A percentile compares a stretch with the other conserved stretches of the same genome.
Evolutionary conservation across 495 filamentous ascomycete species (phyloP).

Genomic region (Hypoxylon perforatum): DNA sequence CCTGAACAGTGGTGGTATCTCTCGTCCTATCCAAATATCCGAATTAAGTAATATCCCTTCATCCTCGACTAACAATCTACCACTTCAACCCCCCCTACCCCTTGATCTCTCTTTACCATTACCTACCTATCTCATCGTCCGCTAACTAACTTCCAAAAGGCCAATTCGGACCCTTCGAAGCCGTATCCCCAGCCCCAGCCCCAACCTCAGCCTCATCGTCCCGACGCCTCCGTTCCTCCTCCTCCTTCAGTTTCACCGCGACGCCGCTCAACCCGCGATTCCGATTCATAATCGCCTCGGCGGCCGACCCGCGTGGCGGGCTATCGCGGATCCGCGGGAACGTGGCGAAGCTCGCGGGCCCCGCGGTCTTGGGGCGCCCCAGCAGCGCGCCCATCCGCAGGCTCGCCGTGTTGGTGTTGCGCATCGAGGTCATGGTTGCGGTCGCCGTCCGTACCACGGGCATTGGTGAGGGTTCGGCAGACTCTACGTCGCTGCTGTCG

Average conservation of each 20-base stretch:
- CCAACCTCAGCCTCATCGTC: background rate
- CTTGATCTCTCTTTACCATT: too few species aligned
- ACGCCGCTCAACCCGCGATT: constrained; percentile 19
- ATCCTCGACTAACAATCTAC: background rate
- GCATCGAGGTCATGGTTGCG: constrained; percentile 9
- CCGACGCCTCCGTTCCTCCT: constrained; percentile 19
- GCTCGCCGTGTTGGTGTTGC: constrained; percentile 32
- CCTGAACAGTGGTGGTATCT: too few species aligned
- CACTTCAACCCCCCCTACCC: background rate
- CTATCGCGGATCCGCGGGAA: constrained; percentile 37
- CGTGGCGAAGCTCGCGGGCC: constrained; percentile 35
- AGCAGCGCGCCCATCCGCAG: constrained; percentile 12
- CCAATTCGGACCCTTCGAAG: constrained; percentile 21
- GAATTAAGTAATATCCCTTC: background rate
- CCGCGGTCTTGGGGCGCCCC: constrained; percentile 37
- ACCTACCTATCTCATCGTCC: background rate
- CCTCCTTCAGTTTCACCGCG: constrained; percentile 20
- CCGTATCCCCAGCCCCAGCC: too few species aligned
- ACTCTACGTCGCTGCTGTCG: constrained; percentile 45
- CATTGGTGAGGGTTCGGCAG: constrained; percentile 35
- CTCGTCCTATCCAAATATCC: too few species aligned
- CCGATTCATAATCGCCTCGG: constrained; percentile 38
- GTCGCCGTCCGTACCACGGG: constrained; percentile 10
- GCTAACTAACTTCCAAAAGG: constrained; percentile 22
- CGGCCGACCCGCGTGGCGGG: constrained; percentile 26